Base-by-base conservation (phyloP, 192 early-diverging fungal genomes). In the Entomortierella chlamydospora region DNA sequence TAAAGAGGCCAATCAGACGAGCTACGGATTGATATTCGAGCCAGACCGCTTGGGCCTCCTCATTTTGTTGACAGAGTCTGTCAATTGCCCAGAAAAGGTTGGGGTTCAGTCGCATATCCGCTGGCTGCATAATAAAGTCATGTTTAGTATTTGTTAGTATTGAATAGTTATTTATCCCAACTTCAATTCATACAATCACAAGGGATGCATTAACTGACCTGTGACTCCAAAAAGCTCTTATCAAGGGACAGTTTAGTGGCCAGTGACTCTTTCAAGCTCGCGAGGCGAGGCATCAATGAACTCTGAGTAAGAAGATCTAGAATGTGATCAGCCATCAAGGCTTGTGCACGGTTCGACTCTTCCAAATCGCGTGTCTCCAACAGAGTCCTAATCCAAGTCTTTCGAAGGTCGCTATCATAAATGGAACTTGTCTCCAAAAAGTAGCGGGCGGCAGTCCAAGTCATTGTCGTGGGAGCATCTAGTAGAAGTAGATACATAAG, bases 381-480 rank as follows among this genome's bases (percentile, higher is more conserved):
- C 26, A 80, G 64, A 63, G 50, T 65, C 13, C 50, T 53, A 6
- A 88, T 39, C 90, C 90, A 91, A 17, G 69, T 71, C 20, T 72
- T 60, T 18, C 87, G 76, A 15, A 89, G 42, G 4, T 54, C 61
- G 29, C 57, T 22, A 56, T 89, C 87, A 45, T 84, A 64, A 15
- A 72, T 41, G 5, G 82, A 76, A n/a, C 70, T 77, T 1, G 82
- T 82, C 52, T 91, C 88, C 62, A 91, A 50, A 72, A 89, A 88
- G 65, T 85, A 86, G 4, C 76, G 68, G 0, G 66, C 64, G 22
- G 67, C 81, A 0, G 67, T 72, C 67, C 73, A 70, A n/a, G 52
- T 67, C 65, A 58, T 54, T 15, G 64, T 58, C 7, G 57, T 70
- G 20, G 76, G 41, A 28, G 64, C 63, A 64, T 70, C 60, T 49